Percentiles rank a stretch among this genome's conserved stretches.
Conservation (phyloP, 108 stramenopile genomes). For the Bacterosira constricta region DNA sequence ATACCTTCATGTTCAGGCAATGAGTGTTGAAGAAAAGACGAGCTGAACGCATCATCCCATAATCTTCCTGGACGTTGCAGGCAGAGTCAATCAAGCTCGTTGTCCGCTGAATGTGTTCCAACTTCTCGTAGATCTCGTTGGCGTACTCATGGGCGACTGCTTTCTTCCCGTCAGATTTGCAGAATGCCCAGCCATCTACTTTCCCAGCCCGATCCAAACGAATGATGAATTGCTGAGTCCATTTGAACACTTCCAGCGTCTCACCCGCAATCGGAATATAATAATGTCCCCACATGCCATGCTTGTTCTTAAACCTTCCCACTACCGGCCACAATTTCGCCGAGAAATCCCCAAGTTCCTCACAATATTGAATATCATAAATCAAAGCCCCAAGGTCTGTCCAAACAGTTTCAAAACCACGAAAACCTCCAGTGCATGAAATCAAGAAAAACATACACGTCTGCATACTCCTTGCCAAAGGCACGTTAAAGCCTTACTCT, state of each 20-base stretch:
- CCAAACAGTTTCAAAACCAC: constrained; percentile 5
- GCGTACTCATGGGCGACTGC: neutral
- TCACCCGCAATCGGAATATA: constrained; percentile 1
- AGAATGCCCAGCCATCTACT: constrained; percentile 3
- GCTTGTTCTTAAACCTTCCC: constrained; percentile 5
- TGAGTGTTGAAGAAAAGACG: constrained; percentile 2
- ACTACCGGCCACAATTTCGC: constrained; percentile 1
- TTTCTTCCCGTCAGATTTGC: neutral
- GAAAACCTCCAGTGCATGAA: constrained; percentile 1
- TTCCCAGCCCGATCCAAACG: neutral
- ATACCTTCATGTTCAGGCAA: too few relatives aligned
- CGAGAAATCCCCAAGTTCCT: neutral
- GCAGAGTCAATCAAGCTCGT: neutral
- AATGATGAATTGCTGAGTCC: neutral
- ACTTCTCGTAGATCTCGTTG: constrained; percentile 1
- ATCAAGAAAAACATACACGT: neutral
- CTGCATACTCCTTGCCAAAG: neutral
- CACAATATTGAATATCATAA: constrained; percentile 3
- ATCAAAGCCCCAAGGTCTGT: constrained; percentile 8
- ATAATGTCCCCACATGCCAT: neutral
- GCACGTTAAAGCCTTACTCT: neutral
- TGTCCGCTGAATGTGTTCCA: constrained; percentile 1
- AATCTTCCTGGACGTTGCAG: neutral
- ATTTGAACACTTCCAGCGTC: neutral
- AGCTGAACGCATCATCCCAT: neutral